Evolutionary conservation across 495 filamentous ascomycete genomes (phyloP), one percentile per base, ranked within the genome.

Genomic region (Hyaloscypha bicolor): DNA sequence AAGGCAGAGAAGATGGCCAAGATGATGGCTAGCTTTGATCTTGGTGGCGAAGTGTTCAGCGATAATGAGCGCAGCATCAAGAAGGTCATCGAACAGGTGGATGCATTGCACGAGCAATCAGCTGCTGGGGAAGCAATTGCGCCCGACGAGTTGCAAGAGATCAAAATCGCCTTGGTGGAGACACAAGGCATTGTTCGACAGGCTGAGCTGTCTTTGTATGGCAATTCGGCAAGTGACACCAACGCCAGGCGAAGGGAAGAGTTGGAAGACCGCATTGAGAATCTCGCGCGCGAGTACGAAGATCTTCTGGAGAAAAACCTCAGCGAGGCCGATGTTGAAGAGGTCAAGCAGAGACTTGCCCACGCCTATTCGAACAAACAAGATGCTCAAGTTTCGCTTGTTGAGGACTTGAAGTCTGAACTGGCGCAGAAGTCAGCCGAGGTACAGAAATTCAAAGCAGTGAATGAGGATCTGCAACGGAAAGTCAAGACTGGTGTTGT

Each of bases 11-110:
- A 93, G 76, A 99, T 99, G 95, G 95, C 95, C 32, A 92, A 97
- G 86, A 99, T 99, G 95, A 97, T 99, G 94, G 94, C 95, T 58
- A 92, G 94, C 6, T 97, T 99, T 69, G 94, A 98, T 74, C 85
- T 97, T 37, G 93, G 91, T 45, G 90, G 88, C 25, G 93, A 97
- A 63, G 87, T 93, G 19, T 93, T 97, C 78, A 95, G 91, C 52
- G 90, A 93, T 42, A 97, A 97, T 72, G 95, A 97, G 76, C 85
- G 88, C 66, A 89, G 87, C 57, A 89, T 99, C 51, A 87, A 91
- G 72, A 85, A 88, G 62, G 87, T 92, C 64, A 93, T 98, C 69
- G 86, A 91, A 61, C 88, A 90, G 67, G 80, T 97, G 35, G 93
- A 97, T 67, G 78, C 86, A 4, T 80, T 99, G 25, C 89, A 91